A percentile compares a stretch with the other conserved stretches of the same genome.
phyloP scores from a whole-genome alignment of 495 filamentous ascomycete species.

The Hyphodiscus hymeniophilus region DNA sequence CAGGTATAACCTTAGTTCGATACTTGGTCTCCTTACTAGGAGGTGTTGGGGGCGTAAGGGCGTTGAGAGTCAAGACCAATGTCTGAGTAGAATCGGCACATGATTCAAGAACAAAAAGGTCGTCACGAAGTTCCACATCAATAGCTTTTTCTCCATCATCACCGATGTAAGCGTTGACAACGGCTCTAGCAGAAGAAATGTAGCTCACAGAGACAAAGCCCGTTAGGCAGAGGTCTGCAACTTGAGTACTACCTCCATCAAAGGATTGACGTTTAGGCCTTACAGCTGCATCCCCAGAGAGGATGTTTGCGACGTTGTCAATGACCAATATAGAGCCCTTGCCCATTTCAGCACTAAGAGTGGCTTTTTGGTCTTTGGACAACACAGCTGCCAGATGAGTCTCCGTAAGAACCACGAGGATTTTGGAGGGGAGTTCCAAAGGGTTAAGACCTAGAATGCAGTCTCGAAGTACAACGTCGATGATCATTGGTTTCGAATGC shows the following conservation, averaged over 20 bases:
- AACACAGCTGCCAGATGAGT: constrained; percentile 55
- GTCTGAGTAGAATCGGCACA: constrained; percentile 98
- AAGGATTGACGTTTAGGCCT: constrained; percentile 37
- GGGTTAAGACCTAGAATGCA: constrained; percentile 84
- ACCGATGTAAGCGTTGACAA: constrained; percentile 45
- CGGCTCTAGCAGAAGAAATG: constrained; percentile 68
- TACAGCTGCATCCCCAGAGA: constrained; percentile 9
- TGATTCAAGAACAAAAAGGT: constrained; percentile 83
- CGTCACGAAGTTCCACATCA: constrained; percentile 74
- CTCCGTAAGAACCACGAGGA: constrained; percentile 69
- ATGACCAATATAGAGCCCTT: constrained; percentile 78
- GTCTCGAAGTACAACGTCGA: constrained; percentile 70
- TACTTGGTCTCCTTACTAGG: constrained; percentile 79
- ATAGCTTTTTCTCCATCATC: constrained; percentile 53
- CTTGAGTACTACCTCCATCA: constrained; percentile 47
- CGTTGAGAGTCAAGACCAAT: constrained; percentile 70
- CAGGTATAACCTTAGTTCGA: constrained; percentile 73
- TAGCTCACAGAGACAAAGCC: constrained; percentile 82
- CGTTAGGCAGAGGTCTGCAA: constrained; percentile 52
- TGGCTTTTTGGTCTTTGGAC: constrained; percentile 50
- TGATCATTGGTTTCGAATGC: constrained; percentile 42
- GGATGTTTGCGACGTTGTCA: constrained; percentile 57
- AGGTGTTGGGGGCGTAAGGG: constrained; percentile 71
- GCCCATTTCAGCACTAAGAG: constrained; percentile 56
- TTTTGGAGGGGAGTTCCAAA: constrained; percentile 61